phyloP scores from a whole-genome alignment of 2,329 filamentous ascomycete genomes.

The Aspergillus pseudonomiae region DNA sequence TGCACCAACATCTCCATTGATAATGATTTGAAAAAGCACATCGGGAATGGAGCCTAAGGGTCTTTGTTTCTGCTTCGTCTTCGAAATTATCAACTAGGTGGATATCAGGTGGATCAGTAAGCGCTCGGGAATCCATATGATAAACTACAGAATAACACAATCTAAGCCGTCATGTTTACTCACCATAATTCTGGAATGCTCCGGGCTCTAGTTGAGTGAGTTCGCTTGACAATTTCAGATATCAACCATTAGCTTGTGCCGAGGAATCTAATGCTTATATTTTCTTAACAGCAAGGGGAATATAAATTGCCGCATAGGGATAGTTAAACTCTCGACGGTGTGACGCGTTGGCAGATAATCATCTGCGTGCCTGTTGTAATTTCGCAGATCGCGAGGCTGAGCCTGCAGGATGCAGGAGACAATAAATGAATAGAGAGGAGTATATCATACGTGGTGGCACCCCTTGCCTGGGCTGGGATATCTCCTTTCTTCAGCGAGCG shows the following conservation, averaged over 20 bases:
- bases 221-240: neutral
- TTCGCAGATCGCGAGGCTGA: constrained; percentile 19
- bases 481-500: constrained; percentile 3
- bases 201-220: neutral
- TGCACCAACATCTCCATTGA: constrained; percentile 26
- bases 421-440: neutral
- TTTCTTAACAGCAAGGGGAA: constrained; percentile 17
- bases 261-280: constrained; percentile 4
- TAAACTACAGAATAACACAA: neutral
- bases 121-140: neutral
- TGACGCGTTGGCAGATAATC: constrained; percentile 26
- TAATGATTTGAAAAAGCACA: constrained; percentile 35
- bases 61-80: constrained; percentile 10
- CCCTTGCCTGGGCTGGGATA: constrained; percentile 1
- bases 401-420: constrained; percentile 21
- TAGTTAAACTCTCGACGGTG: constrained; percentile 21
- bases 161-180: neutral
- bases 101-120: neutral
- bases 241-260: neutral
- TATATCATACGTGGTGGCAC: constrained; percentile 5
- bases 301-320: constrained; percentile 12
- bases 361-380: constrained; percentile 17
- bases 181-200: neutral
- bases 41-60: constrained; percentile 31
- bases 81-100: constrained; percentile 14